A percentile compares a stretch with the other conserved stretches of the same genome.
Conservation (phyloP, 192 early-diverging fungal species). For the Chytriomyces confervae region DNA sequence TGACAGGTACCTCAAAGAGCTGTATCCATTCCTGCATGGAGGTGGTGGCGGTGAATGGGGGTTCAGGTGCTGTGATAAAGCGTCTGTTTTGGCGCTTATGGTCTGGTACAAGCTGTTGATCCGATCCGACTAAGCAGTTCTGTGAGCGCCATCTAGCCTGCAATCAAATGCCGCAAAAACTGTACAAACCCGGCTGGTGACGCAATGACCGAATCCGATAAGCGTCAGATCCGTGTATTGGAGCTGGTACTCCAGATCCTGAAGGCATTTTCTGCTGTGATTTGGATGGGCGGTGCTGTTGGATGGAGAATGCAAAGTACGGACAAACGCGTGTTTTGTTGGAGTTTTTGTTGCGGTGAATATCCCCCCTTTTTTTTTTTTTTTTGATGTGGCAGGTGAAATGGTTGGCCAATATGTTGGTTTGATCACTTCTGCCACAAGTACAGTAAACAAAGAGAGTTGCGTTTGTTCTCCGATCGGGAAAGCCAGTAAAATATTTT, state of each 20-base stretch:
- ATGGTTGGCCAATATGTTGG: too few relatives aligned
- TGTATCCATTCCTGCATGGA: conserved; percentile 14
- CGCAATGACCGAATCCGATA: conserved; percentile 19
- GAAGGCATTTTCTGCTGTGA: conserved; percentile 47
- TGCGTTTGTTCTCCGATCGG: too few relatives aligned
- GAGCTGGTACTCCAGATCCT: conserved; percentile 37
- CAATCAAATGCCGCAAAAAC: too few relatives aligned
- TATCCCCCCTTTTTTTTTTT: too few relatives aligned
- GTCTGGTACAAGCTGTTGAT: conserved; percentile 35
- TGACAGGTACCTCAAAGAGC: conserved; percentile 30
- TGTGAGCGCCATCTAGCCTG: neutral
- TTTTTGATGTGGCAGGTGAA: too few relatives aligned
- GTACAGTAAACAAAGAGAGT: too few relatives aligned
- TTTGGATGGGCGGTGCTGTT: conserved; percentile 30
- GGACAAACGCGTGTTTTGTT: neutral
- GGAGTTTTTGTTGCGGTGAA: neutral
- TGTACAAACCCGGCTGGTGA: too few relatives aligned
- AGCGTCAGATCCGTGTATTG: conserved; percentile 17
- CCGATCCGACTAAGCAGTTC: conserved; percentile 2
- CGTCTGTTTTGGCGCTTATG: conserved; percentile 21
- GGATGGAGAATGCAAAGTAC: conserved; percentile 35
- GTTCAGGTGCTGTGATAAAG: neutral
- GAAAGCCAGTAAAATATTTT: too few relatives aligned
- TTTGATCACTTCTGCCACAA: too few relatives aligned
- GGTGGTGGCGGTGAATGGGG: neutral